A percentile compares a stretch with the other conserved stretches of the same genome.
Conservation (phyloP, 768 basidiomycete species). For the Boletales sp. region DNA sequence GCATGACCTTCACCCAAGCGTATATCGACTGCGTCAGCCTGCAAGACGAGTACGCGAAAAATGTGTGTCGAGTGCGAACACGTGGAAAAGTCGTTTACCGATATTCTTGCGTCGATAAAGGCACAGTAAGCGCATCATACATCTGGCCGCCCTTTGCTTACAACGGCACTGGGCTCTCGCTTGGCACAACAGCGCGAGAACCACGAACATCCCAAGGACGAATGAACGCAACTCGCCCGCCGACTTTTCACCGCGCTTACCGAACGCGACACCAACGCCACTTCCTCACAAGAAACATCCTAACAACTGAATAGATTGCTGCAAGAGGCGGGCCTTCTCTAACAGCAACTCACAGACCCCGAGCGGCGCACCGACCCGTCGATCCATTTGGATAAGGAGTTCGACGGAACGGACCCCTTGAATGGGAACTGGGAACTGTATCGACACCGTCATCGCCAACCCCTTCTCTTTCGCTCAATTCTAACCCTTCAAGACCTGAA, state of each 20-base stretch:
- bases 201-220: constrained; percentile 78
- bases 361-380: constrained; percentile 81
- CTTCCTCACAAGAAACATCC: constrained; percentile 51
- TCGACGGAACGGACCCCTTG: constrained; percentile 42
- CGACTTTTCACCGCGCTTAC: constrained; percentile 73
- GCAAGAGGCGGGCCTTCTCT: constrained; percentile 63
- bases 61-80: constrained; percentile 80
- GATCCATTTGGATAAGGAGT: constrained; percentile 67
- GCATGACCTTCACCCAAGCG: constrained; percentile 91
- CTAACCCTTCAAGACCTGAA: constrained; percentile 87
- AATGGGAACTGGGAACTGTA: constrained; percentile 55
- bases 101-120: constrained; percentile 85
- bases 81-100: constrained; percentile 76
- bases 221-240: constrained; percentile 74
- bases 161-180: constrained; percentile 68
- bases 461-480: constrained; percentile 83
- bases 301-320: constrained; percentile 59
- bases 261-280: constrained; percentile 67
- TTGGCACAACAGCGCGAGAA: constrained; percentile 86
- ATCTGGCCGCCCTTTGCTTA: neutral
- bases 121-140: constrained; percentile 56
- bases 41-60: constrained; percentile 76
- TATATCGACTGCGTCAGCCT: constrained; percentile 87
- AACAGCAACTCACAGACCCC: constrained; percentile 77
- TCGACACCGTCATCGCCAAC: constrained; percentile 81